phyloP scores from a whole-genome alignment of 2,329 filamentous ascomycete genomes.

The Trichoderma harzianum region DNA sequence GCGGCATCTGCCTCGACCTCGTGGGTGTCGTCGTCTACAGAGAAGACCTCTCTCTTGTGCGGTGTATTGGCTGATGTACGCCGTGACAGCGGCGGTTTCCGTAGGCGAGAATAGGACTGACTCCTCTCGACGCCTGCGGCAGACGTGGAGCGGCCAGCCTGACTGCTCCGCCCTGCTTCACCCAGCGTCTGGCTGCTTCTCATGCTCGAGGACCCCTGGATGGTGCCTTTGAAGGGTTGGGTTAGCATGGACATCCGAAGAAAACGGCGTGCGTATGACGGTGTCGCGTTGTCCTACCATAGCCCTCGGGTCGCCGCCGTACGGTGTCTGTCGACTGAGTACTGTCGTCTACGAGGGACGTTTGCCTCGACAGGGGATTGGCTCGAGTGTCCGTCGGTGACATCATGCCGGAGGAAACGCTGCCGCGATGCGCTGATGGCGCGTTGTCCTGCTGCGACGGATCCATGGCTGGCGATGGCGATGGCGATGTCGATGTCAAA shows the following conservation, averaged over 20 bases:
- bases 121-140: slow-evolving; percentile 44
- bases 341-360: slow-evolving; percentile 38
- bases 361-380: slow-evolving; percentile 35
- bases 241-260: background rate
- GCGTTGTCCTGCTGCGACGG: slow-evolving; percentile 34
- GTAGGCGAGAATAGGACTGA: slow-evolving; percentile 49
- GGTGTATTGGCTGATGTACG: slow-evolving; percentile 75
- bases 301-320: slow-evolving; percentile 55
- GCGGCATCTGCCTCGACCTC: slow-evolving; percentile 72
- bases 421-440: slow-evolving; percentile 35
- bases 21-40: slow-evolving; percentile 79
- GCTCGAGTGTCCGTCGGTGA: slow-evolving; percentile 50
- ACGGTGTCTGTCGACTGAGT: slow-evolving; percentile 59
- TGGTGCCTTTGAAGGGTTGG: slow-evolving; percentile 25
- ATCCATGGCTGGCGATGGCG: slow-evolving; percentile 41
- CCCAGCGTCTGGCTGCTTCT: slow-evolving; percentile 33
- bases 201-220: slow-evolving; percentile 24
- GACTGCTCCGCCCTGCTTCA: slow-evolving; percentile 36
- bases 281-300: slow-evolving; percentile 44
- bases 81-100: slow-evolving; percentile 70
- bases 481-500: background rate
- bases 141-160: slow-evolving; percentile 37
- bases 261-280: background rate
- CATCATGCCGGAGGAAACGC: slow-evolving; percentile 37
- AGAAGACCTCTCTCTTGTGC: slow-evolving; percentile 81